Base-by-base conservation (phyloP, 2,329 filamentous ascomycete species). In the Calcarisporium arbuscula region DNA sequence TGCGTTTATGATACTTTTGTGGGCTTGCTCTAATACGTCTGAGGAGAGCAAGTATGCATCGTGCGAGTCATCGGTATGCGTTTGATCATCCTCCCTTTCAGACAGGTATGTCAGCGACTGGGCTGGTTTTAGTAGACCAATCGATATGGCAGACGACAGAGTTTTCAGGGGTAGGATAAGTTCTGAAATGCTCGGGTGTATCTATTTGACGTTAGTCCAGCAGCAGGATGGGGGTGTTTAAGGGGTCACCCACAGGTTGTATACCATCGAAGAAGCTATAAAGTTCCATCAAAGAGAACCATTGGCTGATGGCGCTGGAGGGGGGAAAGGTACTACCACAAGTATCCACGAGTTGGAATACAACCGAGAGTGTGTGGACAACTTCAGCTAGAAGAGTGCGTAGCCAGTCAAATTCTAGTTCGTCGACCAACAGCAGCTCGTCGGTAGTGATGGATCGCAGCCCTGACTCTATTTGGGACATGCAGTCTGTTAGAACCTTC, bases 281-380 rank as follows among this genome's bases (percentile, higher is more conserved):
- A 11, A 74, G 66, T 27, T 72, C 66, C 68, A 89, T 80, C 32
- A 89, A 62, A n/a, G 70, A 63, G 48, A 89, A 87, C 87, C 87
- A 94, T 43, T 74, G 68, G 25, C 75, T 63, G 14, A 88, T 67
- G 6, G 79, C 57, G 11, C 70, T 63, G 14, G 74, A 68, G 12
- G 77, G 65, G 10, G 77, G 67, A 47, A 85, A 73, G 30, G 67
- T 58, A 14, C 62, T 61, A 23, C 65, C 56, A 32, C 72, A 69
- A 30, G 73, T 61, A 43, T 84, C 80, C 21, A 87, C 60, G n/a
- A 84, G 67, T 45, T 86, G 72, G 47, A 89, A 85, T 17, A 87
- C 62, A 12, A 88, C 67, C 31, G 86, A 80, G 57, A 92, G 67
- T 26, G 81, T 72, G 51, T 92, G 83, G 25, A 83, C 67, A 28